Conservation (phyloP, 306 rosid genomes). For the Mimosa bimucronata region DNA sequence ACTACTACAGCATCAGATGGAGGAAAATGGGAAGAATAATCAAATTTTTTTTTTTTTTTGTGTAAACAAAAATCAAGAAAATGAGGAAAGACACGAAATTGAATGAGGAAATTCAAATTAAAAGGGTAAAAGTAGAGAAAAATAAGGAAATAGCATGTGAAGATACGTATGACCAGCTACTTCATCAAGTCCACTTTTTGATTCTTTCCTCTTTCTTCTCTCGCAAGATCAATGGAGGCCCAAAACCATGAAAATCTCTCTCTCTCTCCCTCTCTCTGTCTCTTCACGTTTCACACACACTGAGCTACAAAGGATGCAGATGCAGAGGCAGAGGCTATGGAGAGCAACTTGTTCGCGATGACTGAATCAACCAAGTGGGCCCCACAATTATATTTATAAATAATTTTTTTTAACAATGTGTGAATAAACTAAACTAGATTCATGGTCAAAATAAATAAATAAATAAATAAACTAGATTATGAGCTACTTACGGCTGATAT, state of each 20-base stretch:
- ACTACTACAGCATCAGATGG: background rate
- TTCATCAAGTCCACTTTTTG: background rate
- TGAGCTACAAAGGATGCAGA: background rate
- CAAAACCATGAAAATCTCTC: background rate
- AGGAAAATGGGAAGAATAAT: background rate
- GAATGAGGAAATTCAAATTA: background rate
- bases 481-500: no score
- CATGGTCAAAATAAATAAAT: no score
- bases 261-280: background rate
- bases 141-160: conserved; percentile 8
- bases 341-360: background rate
- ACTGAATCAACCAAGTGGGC: conserved; percentile 18
- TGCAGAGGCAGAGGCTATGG: background rate
- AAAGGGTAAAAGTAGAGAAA: conserved; percentile 4
- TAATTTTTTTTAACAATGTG: no score
- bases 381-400: background rate
- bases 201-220: background rate
- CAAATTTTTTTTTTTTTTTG: background rate
- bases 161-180: background rate
- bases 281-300: background rate
- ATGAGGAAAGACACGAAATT: background rate
- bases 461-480: no score
- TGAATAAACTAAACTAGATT: no score
- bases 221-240: background rate
- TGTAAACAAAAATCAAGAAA: background rate